phyloP scores from a whole-genome alignment of 1,284 basidiomycete genomes.

The Cutaneotrichosporon daszewskae region DNA sequence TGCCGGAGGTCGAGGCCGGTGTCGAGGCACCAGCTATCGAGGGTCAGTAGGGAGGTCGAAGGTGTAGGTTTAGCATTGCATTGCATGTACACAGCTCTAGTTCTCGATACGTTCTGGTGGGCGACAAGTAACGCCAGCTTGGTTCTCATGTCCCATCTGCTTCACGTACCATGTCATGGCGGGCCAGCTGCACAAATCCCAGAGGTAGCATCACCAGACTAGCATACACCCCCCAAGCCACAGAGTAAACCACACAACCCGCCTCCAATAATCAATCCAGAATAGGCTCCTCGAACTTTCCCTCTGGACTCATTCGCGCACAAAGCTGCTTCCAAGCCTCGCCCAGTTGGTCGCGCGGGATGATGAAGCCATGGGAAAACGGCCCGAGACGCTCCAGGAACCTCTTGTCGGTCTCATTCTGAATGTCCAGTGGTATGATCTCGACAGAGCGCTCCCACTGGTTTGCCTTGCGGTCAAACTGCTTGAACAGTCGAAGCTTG shows the following conservation, averaged over 20 bases:
- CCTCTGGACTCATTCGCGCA: slow-evolving; percentile 14
- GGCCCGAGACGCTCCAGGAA: slow-evolving; percentile 29
- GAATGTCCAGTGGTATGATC: slow-evolving; percentile 28
- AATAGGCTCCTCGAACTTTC: slow-evolving; percentile 5
- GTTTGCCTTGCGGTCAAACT: slow-evolving; percentile 22
- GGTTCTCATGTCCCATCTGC: too few relatives aligned
- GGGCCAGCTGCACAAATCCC: too few relatives aligned
- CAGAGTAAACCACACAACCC: too few relatives aligned
- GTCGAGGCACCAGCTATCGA: too few relatives aligned
- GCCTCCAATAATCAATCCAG: neutral
- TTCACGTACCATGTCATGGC: too few relatives aligned
- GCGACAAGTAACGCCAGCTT: too few relatives aligned
- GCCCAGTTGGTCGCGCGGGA: slow-evolving; percentile 22
- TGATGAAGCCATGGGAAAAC: slow-evolving; percentile 26
- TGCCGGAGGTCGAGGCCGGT: neutral
- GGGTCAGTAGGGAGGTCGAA: too few relatives aligned
- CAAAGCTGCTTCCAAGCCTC: slow-evolving; percentile 23
- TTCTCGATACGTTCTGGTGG: too few relatives aligned
- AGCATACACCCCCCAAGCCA: too few relatives aligned
- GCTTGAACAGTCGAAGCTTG: slow-evolving; percentile 36
- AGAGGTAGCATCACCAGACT: too few relatives aligned
- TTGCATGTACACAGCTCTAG: too few relatives aligned
- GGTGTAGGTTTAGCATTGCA: too few relatives aligned
- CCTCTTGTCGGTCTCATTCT: slow-evolving; percentile 26
- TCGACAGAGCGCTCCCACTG: slow-evolving; percentile 26